These are phyloP conservation scores for Cercophora scortea DNA, from an alignment of 495 filamentous ascomycete genomes.

Conservation along the genomic window DNA sequence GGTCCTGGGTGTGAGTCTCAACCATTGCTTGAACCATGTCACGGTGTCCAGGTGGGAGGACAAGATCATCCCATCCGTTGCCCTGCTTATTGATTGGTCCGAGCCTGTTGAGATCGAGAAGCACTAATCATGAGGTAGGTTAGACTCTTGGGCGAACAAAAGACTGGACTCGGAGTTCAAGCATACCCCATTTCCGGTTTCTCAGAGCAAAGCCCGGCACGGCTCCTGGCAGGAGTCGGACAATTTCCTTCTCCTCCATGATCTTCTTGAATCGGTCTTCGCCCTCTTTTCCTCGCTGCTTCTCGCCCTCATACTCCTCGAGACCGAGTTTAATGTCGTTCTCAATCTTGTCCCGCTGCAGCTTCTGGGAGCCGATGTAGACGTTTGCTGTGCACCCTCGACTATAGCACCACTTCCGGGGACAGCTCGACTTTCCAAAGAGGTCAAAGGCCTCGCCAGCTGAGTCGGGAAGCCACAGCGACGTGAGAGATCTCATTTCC, in stretches of 20 bases:
- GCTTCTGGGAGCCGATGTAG: neutral
- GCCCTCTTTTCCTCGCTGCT: neutral
- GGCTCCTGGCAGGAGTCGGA: constrained; percentile 25
- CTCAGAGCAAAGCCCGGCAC: constrained; percentile 33
- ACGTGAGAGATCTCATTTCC: neutral
- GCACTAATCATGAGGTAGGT: constrained; percentile 3
- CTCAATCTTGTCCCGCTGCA: neutral
- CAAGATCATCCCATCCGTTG: constrained; percentile 21
- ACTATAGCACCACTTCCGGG: neutral
- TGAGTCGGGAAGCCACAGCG: neutral
- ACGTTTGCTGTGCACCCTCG: neutral
- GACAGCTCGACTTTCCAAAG: neutral
- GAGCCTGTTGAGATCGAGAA: constrained; percentile 14
- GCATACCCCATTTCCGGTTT: constrained; percentile 31
- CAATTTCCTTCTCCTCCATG: constrained; percentile 13
- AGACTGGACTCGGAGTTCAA: neutral
- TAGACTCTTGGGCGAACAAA: neutral
- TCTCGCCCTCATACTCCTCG: neutral
- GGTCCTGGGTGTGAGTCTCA: constrained; percentile 14
- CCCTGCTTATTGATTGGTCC: constrained; percentile 7
- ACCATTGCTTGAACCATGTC: constrained; percentile 29
- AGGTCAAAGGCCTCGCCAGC: neutral
- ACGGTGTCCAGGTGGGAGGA: constrained; percentile 23
- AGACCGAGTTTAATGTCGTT: neutral
- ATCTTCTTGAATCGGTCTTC: neutral